These are phyloP conservation scores for Cucurbita maxima DNA, from an alignment of 306 rosid genomes.

Conservation along the genomic window DNA sequence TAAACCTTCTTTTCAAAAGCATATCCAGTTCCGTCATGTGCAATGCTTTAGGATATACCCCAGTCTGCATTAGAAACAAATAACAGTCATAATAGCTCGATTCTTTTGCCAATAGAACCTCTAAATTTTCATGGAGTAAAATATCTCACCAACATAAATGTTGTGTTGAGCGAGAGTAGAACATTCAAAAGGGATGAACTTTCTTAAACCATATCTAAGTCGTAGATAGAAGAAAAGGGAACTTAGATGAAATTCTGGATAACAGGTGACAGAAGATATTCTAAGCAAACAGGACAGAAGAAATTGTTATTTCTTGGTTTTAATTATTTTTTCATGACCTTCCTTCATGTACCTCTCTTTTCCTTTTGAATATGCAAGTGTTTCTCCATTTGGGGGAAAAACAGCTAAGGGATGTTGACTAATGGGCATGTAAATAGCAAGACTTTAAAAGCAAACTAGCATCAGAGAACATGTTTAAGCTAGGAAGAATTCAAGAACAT, in stretches of 20 bases:
- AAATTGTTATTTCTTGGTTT: not conserved
- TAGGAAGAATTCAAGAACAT: not conserved
- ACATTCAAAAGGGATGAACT: not conserved
- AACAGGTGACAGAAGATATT: not conserved
- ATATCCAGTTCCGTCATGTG: conserved; percentile 63
- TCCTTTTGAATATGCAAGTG: not conserved
- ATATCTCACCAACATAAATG: not conserved
- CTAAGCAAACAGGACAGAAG: not conserved
- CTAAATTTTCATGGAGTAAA: not conserved
- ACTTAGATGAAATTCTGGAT: not conserved
- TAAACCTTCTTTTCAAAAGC: conserved; percentile 63
- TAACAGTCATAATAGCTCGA: not conserved
- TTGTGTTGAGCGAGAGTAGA: not conserved
- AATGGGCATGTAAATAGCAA: not conserved
- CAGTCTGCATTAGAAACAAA: conserved; percentile 29
- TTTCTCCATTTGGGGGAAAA: not conserved
- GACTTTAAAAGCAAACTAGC: not conserved
- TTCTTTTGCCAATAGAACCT: not conserved
- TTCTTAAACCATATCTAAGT: not conserved
- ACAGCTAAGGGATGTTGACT: not conserved
- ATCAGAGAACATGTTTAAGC: not conserved
- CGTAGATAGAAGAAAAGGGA: not conserved
- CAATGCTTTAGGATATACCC: conserved; percentile 50
- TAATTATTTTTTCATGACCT: not conserved
- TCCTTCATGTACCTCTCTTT: not conserved